A percentile compares a stretch with the other conserved stretches of the same genome.
These are phyloP conservation scores for Globisporangium iwayamae DNA, from an alignment of 352 stramenopile species.

Conservation along the genomic window DNA sequence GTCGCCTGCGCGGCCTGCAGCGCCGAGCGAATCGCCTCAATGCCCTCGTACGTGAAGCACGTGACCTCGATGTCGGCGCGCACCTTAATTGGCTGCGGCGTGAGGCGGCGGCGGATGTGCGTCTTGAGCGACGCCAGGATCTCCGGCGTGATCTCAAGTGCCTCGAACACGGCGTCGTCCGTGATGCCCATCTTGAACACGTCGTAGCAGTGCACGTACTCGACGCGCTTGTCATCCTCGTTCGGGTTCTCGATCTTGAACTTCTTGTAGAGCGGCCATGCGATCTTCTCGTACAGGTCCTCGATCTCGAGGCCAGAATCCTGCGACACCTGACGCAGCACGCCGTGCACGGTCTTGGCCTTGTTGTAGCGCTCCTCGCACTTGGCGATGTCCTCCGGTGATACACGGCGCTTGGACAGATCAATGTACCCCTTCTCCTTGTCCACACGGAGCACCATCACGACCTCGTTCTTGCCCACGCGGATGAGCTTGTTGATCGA, in stretches of 20 bases:
- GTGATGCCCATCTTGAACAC: constrained; percentile 98
- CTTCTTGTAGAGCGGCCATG: constrained; percentile 99
- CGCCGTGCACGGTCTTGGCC: constrained; percentile 98
- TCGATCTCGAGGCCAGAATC: constrained; percentile 75
- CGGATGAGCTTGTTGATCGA: constrained; percentile 99
- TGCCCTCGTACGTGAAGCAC: constrained; percentile 99
- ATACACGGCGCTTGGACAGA: constrained; percentile 99
- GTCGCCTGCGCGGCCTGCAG: constrained; percentile 88
- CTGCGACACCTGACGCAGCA: constrained; percentile 84
- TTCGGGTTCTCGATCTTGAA: constrained; percentile 82
- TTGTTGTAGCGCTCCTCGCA: constrained; percentile 99
- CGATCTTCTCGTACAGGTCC: constrained; percentile 88
- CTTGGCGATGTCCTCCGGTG: constrained; percentile 98
- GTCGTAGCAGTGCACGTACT: constrained; percentile 98
- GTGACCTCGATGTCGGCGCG: constrained; percentile 99
- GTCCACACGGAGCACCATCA: constrained; percentile 99
- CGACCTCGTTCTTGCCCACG: constrained; percentile 99
- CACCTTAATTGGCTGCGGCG: constrained; percentile 99
- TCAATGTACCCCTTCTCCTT: constrained; percentile 99
- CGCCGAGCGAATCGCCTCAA: constrained; percentile 97
- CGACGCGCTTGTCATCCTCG: constrained; percentile 81
- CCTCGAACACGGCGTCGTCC: constrained; percentile 84
- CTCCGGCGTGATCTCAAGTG: constrained; percentile 87
- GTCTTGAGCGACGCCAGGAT: constrained; percentile 90
- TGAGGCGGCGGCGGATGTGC: constrained; percentile 96